Conservation (phyloP, 192 early-diverging fungal species). For the Podila horticola region DNA sequence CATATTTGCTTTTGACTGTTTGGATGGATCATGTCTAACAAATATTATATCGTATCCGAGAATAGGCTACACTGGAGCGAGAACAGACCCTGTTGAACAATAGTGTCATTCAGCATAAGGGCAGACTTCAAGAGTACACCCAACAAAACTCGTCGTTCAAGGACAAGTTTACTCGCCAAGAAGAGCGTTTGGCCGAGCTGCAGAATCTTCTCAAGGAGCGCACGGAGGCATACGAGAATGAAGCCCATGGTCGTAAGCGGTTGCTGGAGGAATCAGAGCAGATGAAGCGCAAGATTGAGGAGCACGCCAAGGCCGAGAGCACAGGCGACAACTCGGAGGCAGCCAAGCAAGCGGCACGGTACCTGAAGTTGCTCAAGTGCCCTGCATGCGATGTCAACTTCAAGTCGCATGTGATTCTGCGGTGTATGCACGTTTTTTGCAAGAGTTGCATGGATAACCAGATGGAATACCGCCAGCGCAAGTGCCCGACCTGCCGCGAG, state of each 20-base stretch:
- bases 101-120: conserved; percentile 35
- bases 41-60: conserved; percentile 7
- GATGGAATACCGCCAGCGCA: conserved; percentile 85
- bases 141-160: conserved; percentile 45
- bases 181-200: conserved; percentile 42
- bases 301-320: conserved; percentile 51
- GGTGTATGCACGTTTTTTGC: conserved; percentile 98
- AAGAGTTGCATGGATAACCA: conserved; percentile 89
- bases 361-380: conserved; percentile 90
- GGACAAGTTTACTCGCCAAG: conserved; percentile 39
- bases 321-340: conserved; percentile 17
- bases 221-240: conserved; percentile 66
- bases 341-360: conserved; percentile 31
- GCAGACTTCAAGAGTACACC: conserved; percentile 32
- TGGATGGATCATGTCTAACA: not conserved
- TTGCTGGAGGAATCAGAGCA: conserved; percentile 69
- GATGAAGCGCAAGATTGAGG: conserved; percentile 67
- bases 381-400: conserved; percentile 86
- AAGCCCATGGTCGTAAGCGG: conserved; percentile 67
- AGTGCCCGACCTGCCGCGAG: conserved; percentile 90
- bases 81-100: conserved; percentile 32
- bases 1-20: not conserved
- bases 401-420: conserved; percentile 83
- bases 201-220: conserved; percentile 72
- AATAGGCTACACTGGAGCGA: conserved; percentile 45